phyloP scores from a whole-genome alignment of 768 basidiomycete genomes.

The Boletus patriciae region DNA sequence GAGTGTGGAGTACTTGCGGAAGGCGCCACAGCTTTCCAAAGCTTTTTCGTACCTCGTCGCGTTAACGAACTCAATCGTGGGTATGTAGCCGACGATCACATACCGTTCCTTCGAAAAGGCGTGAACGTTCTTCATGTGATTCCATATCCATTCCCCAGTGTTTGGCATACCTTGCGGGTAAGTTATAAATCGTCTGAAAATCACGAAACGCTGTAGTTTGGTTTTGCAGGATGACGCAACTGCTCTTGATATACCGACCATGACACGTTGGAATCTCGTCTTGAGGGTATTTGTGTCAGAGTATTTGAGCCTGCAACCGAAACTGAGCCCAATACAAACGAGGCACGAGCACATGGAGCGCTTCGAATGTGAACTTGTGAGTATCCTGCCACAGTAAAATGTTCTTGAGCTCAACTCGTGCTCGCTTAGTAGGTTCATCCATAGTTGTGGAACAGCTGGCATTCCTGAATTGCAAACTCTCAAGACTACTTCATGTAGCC shows the following conservation, averaged over 20 bases:
- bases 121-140: conserved; percentile 92
- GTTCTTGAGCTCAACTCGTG: background rate
- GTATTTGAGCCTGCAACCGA: conserved; percentile 73
- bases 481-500: background rate
- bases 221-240: conserved; percentile 78
- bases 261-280: conserved; percentile 88
- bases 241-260: conserved; percentile 79
- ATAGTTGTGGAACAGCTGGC: background rate
- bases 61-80: conserved; percentile 42
- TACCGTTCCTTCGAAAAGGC: conserved; percentile 82
- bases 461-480: background rate
- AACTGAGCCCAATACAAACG: conserved; percentile 34
- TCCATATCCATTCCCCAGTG: conserved; percentile 80
- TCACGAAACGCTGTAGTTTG: background rate
- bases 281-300: conserved; percentile 86
- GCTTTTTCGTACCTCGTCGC: conserved; percentile 65
- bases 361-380: conserved; percentile 50
- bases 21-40: conserved; percentile 45
- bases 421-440: conserved; percentile 21
- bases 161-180: conserved; percentile 85
- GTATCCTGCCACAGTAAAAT: conserved; percentile 12
- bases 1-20: conserved; percentile 59
- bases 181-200: conserved; percentile 22
- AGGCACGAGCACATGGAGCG: conserved; percentile 33
- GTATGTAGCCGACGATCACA: conserved; percentile 88